These are phyloP conservation scores for Zoysia matrella DNA, from an alignment of 202 grass and related monocot genomes.

Conservation along the genomic window DNA sequence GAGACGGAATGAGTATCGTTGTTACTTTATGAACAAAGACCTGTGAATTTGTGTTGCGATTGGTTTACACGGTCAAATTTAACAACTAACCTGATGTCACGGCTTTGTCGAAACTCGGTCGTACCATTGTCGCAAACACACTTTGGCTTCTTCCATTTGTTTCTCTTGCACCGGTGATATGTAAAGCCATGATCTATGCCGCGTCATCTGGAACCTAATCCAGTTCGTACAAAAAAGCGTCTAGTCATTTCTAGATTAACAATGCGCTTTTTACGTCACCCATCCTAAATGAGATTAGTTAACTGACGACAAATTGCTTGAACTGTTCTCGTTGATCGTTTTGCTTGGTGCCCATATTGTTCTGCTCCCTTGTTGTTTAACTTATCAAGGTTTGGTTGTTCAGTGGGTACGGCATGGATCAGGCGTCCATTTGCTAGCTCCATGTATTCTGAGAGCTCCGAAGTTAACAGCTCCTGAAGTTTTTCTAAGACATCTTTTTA, in stretches of 20 bases:
- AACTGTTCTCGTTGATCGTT: constrained; percentile 28
- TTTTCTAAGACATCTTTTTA: constrained; percentile 37
- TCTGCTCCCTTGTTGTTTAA: constrained; percentile 45
- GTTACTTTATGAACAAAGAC: neutral
- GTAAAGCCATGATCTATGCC: constrained; percentile 50
- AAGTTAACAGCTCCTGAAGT: constrained; percentile 41
- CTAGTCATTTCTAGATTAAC: constrained; percentile 24
- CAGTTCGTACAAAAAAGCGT: constrained; percentile 38
- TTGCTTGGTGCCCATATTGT: constrained; percentile 23
- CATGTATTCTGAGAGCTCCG: constrained; percentile 41
- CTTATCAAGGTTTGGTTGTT: constrained; percentile 39
- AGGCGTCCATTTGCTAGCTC: constrained; percentile 24
- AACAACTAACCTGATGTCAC: constrained; percentile 45
- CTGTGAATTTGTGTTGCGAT: constrained; percentile 5
- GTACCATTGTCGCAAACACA: too few species aligned
- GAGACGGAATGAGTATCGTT: too few species aligned
- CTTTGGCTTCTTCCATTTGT: too few species aligned
- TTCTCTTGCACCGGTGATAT: neutral
- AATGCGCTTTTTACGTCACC: constrained; percentile 50
- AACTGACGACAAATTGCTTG: constrained; percentile 30
- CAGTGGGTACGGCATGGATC: neutral
- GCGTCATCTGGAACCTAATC: constrained; percentile 55
- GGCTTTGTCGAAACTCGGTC: constrained; percentile 37
- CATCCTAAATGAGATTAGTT: constrained; percentile 47
- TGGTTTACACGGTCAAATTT: constrained; percentile 48